phyloP scores from a whole-genome alignment of 2,329 filamentous ascomycete species.

The Pseudocercospora pini-densiflorae region DNA sequence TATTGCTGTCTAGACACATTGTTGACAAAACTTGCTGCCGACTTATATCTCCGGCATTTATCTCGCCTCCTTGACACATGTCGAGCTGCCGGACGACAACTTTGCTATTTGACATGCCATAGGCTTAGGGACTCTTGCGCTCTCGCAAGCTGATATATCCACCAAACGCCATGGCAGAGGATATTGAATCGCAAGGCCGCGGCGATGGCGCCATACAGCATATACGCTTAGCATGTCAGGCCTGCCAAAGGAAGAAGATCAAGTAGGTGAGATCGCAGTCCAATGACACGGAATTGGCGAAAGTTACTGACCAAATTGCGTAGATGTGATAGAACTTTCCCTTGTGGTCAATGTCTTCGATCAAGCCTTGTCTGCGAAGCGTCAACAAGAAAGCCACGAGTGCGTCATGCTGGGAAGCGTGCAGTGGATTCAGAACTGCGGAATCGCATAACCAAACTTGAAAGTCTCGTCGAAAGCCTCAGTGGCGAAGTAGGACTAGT shows the following conservation, averaged over 20 bases:
- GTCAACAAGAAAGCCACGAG: conserved; percentile 34
- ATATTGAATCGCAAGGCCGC: neutral
- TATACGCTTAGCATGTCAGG: conserved; percentile 38
- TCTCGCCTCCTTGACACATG: too few relatives aligned
- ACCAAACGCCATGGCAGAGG: neutral
- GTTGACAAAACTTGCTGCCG: too few relatives aligned
- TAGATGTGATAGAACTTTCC: conserved; percentile 36
- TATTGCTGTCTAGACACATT: neutral
- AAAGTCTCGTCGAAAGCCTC: conserved; percentile 36
- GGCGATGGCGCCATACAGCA: conserved; percentile 10
- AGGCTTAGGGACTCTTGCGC: neutral
- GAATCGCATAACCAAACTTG: conserved; percentile 37
- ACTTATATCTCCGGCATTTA: neutral
- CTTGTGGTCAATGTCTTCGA: conserved; percentile 35
- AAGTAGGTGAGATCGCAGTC: conserved; percentile 7
- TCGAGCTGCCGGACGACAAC: too few relatives aligned
- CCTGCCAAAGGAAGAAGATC: conserved; percentile 38
- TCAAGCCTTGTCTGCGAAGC: conserved; percentile 32
- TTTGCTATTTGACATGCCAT: too few relatives aligned
- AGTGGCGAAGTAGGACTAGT: conserved; percentile 32
- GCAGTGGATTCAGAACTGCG: conserved; percentile 36
- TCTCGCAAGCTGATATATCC: neutral
- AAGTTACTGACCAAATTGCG: too few relatives aligned
- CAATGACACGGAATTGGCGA: neutral
- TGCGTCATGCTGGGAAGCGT: conserved; percentile 34